phyloP scores from a whole-genome alignment of 768 basidiomycete species.

The Hygrocybe punicea region DNA sequence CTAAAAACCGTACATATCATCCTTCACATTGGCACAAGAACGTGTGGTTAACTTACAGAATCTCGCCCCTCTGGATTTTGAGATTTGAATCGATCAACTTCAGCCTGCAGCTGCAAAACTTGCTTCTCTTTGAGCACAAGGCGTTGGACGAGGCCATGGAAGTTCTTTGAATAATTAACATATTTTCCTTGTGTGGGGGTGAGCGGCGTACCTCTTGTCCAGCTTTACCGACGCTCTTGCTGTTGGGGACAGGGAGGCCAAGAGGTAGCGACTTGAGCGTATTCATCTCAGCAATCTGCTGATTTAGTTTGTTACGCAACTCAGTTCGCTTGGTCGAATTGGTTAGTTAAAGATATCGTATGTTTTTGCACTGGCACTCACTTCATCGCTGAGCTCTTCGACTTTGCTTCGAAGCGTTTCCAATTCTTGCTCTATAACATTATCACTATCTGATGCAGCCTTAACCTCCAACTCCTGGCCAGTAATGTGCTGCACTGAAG shows the following conservation, averaged over 20 bases:
- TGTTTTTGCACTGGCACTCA: slow-evolving; percentile 24
- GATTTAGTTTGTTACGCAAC: slow-evolving; percentile 52
- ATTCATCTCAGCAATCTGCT: slow-evolving; percentile 66
- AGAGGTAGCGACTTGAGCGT: slow-evolving; percentile 54
- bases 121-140: slow-evolving; percentile 84
- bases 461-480: slow-evolving; percentile 59
- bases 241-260: slow-evolving; percentile 34
- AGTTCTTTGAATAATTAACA: slow-evolving; percentile 40
- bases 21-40: not conserved
- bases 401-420: slow-evolving; percentile 56
- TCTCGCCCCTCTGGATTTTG: slow-evolving; percentile 61
- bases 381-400: slow-evolving; percentile 66
- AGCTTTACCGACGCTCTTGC: slow-evolving; percentile 44
- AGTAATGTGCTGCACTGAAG: slow-evolving; percentile 63
- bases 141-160: slow-evolving; percentile 74
- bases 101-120: slow-evolving; percentile 66
- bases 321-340: slow-evolving; percentile 41
- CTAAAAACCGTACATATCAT: slow-evolving; percentile 32
- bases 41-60: slow-evolving; percentile 46
- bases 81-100: slow-evolving; percentile 60
- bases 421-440: slow-evolving; percentile 58
- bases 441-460: slow-evolving; percentile 35
- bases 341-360: not conserved
- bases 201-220: slow-evolving; percentile 51
- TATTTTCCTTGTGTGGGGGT: slow-evolving; percentile 1